These are phyloP conservation scores for Cryphonectria parasitica DNA, from an alignment of 2,329 filamentous ascomycete genomes.

Conservation along the genomic window DNA sequence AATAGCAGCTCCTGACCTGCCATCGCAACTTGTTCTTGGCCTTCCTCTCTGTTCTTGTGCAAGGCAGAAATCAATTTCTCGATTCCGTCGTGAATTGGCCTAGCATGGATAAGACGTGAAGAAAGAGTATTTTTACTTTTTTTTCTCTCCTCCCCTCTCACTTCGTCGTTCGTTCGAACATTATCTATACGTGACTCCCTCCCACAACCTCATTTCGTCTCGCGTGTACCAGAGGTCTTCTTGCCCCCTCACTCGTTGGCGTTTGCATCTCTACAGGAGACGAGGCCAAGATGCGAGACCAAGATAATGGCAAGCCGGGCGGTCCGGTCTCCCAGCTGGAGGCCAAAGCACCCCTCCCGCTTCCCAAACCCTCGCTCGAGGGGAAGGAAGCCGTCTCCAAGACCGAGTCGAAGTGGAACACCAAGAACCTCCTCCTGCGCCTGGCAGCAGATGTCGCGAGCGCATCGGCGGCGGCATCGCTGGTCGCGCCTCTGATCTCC, in stretches of 20 bases:
- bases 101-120: constrained; percentile 28
- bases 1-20: constrained; percentile 1
- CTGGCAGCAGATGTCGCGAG: constrained; percentile 70
- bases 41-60: neutral
- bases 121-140: constrained; percentile 8
- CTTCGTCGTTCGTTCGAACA: neutral
- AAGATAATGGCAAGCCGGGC: constrained; percentile 21
- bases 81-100: constrained; percentile 1
- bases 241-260: neutral
- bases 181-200: neutral
- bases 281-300: constrained; percentile 19
- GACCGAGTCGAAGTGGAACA: constrained; percentile 65
- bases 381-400: constrained; percentile 11
- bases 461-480: constrained; percentile 70
- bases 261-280: neutral
- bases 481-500: constrained; percentile 83
- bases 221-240: neutral
- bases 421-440: constrained; percentile 68
- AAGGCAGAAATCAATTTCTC: neutral
- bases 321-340: constrained; percentile 23
- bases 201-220: too few species aligned
- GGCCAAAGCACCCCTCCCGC: constrained; percentile 15
- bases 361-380: constrained; percentile 16
- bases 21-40: neutral
- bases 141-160: neutral